phyloP scores from a whole-genome alignment of 352 stramenopile species.

The Globisporangium carolinianum region DNA sequence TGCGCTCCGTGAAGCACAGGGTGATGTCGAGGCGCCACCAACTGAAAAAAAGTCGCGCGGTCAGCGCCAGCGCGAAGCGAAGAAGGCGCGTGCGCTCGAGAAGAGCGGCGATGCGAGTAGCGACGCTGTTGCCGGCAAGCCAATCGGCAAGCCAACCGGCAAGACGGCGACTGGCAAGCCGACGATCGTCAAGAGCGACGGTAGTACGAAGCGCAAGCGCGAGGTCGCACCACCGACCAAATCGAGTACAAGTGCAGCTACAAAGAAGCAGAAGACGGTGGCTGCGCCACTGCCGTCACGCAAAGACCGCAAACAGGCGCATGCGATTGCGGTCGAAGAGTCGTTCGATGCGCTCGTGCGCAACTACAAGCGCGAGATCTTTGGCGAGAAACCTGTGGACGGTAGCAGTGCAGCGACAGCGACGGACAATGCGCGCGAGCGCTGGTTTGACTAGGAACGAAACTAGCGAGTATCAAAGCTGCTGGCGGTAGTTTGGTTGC shows the following conservation, averaged over 20 bases:
- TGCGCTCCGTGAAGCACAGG: constrained; percentile 54
- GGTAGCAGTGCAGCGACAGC: constrained; percentile 3
- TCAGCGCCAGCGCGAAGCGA: constrained; percentile 70
- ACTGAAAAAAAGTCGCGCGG: constrained; percentile 59
- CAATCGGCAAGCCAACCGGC: neutral
- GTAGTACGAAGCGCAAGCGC: constrained; percentile 29
- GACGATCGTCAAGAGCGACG: constrained; percentile 22
- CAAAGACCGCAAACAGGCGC: constrained; percentile 59
- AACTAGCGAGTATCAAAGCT: neutral
- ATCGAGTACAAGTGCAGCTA: neutral
- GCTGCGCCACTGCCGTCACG: constrained; percentile 40
- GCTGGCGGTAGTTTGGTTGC: neutral
- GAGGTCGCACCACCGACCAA: constrained; percentile 13
- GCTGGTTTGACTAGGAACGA: constrained; percentile 60
- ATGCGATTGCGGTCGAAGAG: constrained; percentile 46
- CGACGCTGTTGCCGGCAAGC: constrained; percentile 9
- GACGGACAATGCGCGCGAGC: constrained; percentile 22
- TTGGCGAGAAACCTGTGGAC: constrained; percentile 26
- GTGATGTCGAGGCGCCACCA: constrained; percentile 16
- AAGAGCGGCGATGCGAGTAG: constrained; percentile 13
- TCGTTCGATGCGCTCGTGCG: constrained; percentile 75
- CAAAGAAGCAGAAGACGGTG: constrained; percentile 18
- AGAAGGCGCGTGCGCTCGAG: constrained; percentile 37
- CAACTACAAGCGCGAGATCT: constrained; percentile 84
- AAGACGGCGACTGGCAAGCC: constrained; percentile 24